Conservation (phyloP, 768 basidiomycete species). For the Scleroderma citrinum region DNA sequence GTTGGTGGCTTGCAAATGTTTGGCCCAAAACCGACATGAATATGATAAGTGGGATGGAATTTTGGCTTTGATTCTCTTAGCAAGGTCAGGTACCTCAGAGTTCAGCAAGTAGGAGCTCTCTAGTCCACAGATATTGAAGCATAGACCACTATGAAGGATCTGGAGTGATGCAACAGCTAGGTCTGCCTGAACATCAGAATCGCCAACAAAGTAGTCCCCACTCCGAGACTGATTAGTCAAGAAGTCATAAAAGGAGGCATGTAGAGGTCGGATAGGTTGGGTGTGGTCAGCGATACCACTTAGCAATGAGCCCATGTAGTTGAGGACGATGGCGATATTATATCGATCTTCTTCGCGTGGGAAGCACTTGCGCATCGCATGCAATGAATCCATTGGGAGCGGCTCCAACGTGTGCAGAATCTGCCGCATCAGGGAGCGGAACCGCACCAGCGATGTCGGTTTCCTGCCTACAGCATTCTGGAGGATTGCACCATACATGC, state of each 20-base stretch:
- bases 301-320: conserved; percentile 4
- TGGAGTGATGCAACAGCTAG: conserved; percentile 19
- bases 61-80: conserved; percentile 9
- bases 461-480: background rate
- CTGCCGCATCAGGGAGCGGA: background rate
- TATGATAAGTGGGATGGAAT: conserved; percentile 31
- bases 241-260: conserved; percentile 26
- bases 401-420: conserved; percentile 5
- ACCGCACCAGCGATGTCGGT: background rate
- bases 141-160: conserved; percentile 28
- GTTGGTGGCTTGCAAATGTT: conserved; percentile 17
- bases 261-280: conserved; percentile 13
- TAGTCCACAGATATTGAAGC: conserved; percentile 36
- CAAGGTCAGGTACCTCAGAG: conserved; percentile 17
- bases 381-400: background rate
- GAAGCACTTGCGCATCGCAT: background rate
- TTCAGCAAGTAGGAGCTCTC: conserved; percentile 30
- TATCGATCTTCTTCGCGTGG: background rate
- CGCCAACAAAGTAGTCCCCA: conserved; percentile 9
- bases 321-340: background rate
- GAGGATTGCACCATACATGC: background rate
- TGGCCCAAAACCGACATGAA: conserved; percentile 33
- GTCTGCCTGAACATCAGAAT: conserved; percentile 6
- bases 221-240: conserved; percentile 11
- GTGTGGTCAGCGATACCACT: background rate